These are phyloP conservation scores for Aspergillus udagawae DNA, from an alignment of 2,329 filamentous ascomycete genomes.

Conservation along the genomic window DNA sequence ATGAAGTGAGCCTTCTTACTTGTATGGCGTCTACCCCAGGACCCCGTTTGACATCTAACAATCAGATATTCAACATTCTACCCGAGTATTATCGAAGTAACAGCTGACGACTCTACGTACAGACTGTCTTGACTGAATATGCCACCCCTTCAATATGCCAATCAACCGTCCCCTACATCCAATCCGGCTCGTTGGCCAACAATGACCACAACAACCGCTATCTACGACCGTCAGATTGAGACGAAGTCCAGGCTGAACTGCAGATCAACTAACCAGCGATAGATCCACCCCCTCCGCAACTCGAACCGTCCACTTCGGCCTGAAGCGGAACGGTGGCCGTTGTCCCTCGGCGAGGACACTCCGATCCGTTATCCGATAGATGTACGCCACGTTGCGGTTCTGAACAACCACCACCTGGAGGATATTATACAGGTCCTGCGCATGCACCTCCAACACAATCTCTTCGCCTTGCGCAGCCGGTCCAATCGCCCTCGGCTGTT, in stretches of 20 bases:
- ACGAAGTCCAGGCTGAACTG: neutral
- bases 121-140: too few species aligned
- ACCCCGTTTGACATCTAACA: neutral
- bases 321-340: conserved; percentile 12
- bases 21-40: neutral
- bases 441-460: conserved; percentile 9
- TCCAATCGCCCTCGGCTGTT: neutral
- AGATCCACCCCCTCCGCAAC: conserved; percentile 14
- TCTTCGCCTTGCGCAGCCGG: neutral
- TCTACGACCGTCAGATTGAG: conserved; percentile 1
- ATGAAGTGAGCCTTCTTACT: neutral
- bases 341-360: conserved; percentile 12
- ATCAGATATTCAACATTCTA: neutral
- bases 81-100: neutral
- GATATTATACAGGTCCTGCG: conserved; percentile 11
- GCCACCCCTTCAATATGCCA: neutral
- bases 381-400: conserved; percentile 7
- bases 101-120: neutral
- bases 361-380: conserved; percentile 10
- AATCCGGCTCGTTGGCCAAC: conserved; percentile 8
- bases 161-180: neutral
- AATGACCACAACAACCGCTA: conserved; percentile 15
- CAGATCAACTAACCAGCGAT: conserved; percentile 8
- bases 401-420: conserved; percentile 12
- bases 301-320: conserved; percentile 14